Evolutionary conservation across 805 yeast species (phyloP).

Genomic region (Candida maltosa): DNA sequence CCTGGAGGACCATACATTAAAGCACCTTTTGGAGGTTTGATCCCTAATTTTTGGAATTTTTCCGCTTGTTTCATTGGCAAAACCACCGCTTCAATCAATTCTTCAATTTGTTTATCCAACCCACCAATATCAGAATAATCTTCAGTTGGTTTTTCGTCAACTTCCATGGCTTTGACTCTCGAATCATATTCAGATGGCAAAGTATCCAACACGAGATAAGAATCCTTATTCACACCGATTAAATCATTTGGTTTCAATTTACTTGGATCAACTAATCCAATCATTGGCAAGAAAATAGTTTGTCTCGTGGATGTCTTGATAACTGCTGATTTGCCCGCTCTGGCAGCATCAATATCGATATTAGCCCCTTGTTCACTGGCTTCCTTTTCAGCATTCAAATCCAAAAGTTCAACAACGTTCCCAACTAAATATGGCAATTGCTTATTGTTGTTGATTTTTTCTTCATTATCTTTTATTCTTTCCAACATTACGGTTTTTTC

Average conservation of each 20-base stretch:
- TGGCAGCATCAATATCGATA: slow-evolving; percentile 85
- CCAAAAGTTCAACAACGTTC: slow-evolving; percentile 90
- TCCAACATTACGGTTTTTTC: slow-evolving; percentile 92
- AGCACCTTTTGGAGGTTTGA: slow-evolving; percentile 58
- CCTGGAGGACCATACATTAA: slow-evolving; percentile 50
- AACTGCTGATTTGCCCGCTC: slow-evolving; percentile 96
- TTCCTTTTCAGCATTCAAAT: slow-evolving; percentile 78
- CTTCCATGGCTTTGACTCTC: slow-evolving; percentile 98
- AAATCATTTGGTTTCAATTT: slow-evolving; percentile 95
- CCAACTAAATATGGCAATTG: slow-evolving; percentile 96
- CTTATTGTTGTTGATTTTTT: slow-evolving; percentile 90
- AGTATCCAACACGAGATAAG: slow-evolving; percentile 88
- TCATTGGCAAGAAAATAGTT: slow-evolving; percentile 91
- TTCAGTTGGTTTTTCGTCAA: slow-evolving; percentile 97
- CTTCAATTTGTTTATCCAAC: slow-evolving; percentile 96
- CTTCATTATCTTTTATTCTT: slow-evolving; percentile 92
- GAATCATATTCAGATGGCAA: slow-evolving; percentile 97
- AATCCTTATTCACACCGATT: slow-evolving; percentile 96
- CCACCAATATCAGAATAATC: slow-evolving; percentile 98
- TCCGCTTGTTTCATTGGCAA: slow-evolving; percentile 98
- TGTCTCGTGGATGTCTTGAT: slow-evolving; percentile 97
- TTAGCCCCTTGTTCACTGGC: slow-evolving; percentile 92
- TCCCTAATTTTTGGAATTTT: slow-evolving; percentile 89
- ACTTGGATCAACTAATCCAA: slow-evolving; percentile 91
- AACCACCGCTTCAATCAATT: slow-evolving; percentile 96